Conservation (phyloP, 345 rosid genomes). For the Populus deltoides region DNA sequence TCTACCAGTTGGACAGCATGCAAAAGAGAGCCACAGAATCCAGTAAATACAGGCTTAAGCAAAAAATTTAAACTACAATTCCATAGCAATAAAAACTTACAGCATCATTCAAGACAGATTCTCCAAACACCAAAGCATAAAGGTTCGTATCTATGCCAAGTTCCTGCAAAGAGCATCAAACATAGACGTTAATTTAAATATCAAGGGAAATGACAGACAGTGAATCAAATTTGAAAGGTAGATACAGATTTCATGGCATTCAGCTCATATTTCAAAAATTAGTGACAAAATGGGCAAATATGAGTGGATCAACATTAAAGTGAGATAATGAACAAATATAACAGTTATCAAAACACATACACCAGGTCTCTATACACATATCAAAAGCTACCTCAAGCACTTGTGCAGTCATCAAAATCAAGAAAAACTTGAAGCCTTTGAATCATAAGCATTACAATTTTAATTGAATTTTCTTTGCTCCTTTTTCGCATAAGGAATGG, state of each 20-base stretch:
- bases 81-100: slow-evolving; percentile 42
- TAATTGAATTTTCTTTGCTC: too few species aligned
- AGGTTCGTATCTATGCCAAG: slow-evolving; percentile 92
- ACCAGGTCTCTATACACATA: too few species aligned
- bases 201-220: too few species aligned
- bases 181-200: not conserved
- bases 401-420: too few species aligned
- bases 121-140: slow-evolving; percentile 96
- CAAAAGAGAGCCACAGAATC: not conserved
- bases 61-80: slow-evolving; percentile 6
- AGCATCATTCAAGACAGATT: slow-evolving; percentile 98
- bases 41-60: not conserved
- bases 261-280: not conserved
- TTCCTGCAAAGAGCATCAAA: slow-evolving; percentile 53
- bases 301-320: not conserved
- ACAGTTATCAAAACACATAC: too few species aligned
- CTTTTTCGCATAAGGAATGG: too few species aligned
- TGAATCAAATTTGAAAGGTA: too few species aligned
- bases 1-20: slow-evolving; percentile 36
- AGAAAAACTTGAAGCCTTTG: too few species aligned
- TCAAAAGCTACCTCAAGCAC: too few species aligned
- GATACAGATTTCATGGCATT: not conserved
- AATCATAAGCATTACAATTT: too few species aligned
- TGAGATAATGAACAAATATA: too few species aligned
- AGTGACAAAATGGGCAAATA: not conserved